Base-by-base conservation (phyloP, 2,329 filamentous ascomycete species). In the Talaromyces piceae region DNA sequence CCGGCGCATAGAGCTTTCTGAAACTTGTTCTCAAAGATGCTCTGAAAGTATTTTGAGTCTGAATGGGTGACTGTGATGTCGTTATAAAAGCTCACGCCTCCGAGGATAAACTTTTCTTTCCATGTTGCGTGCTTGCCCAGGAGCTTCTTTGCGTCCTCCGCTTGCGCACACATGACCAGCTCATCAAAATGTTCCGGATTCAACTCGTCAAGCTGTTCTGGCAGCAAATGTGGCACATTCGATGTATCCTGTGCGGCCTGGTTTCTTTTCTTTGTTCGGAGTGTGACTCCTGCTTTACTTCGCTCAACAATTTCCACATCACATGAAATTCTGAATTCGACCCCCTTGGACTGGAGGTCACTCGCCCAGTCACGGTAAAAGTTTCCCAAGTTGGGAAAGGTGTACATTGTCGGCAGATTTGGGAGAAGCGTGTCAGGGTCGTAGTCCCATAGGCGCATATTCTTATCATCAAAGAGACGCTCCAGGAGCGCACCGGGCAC, bases 401-500 rank as follows among this genome's bases (percentile, higher is more conserved):
- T 80, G n/a, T 80, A 79, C 75, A 76, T 80, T 13, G 70, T 76
- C 30, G 76, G 80, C 25, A 76, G 60, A 54, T 78, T 81, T 28
- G 75, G 76, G 1, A 81, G 62, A 3, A 83, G 65, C 0, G 75
- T 79, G 43, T 78, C 72, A 0, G 71, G 59, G 47, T 82, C 78
- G 56, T 81, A 82, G 25, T 79, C 69, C 79, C 79, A 83, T 7
- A 83, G 69, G 54, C 77, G 77, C 73, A 80, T 79, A 49, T 78
- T 79, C 0, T 78, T 77, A 51, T 80, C 77, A 52, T 80, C 70
- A 47, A 81, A 82, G 0, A 84, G 64, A 4, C 79, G 68, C 61
- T 83, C 79, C 4, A 89, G 72, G 28, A 89, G 82, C 22, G 84
- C 83, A 39, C 77, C 79, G 0, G 85, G 81, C 0, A 89, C 84